Evolutionary conservation across 2,329 filamentous ascomycete genomes (phyloP).

Genomic region (Calonectria henricotiae): DNA sequence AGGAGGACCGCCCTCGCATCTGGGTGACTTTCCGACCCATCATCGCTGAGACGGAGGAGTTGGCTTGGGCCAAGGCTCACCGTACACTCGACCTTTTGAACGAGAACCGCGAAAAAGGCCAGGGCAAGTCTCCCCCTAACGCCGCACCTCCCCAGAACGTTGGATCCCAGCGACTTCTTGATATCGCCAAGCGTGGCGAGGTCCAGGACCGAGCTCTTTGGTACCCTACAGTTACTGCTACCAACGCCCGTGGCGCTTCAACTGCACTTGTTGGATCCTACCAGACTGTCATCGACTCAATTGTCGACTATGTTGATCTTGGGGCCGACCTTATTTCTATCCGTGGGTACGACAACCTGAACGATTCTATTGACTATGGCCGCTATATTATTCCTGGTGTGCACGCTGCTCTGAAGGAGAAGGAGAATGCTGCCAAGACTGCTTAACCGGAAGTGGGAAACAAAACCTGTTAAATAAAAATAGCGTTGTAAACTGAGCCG

Average conservation of each 20-base stretch:
- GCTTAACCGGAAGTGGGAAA: neutral
- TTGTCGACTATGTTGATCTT: slow-evolving; percentile 72
- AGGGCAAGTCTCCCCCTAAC: slow-evolving; percentile 49
- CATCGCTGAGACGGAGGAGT: slow-evolving; percentile 73
- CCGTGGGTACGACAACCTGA: slow-evolving; percentile 74
- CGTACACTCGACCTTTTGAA: slow-evolving; percentile 69
- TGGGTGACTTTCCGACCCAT: slow-evolving; percentile 79
- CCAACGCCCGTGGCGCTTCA: slow-evolving; percentile 73
- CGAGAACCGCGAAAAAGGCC: slow-evolving; percentile 59
- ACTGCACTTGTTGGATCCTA: slow-evolving; percentile 72
- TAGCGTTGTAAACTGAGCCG: slow-evolving; percentile 5
- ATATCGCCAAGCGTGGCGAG: slow-evolving; percentile 71
- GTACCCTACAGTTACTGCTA: slow-evolving; percentile 76
- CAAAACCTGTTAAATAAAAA: slow-evolving; percentile 15
- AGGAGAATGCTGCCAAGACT: slow-evolving; percentile 42
- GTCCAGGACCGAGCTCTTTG: slow-evolving; percentile 76
- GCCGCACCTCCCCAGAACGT: slow-evolving; percentile 68
- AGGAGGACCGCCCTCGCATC: slow-evolving; percentile 69
- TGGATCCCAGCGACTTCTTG: slow-evolving; percentile 72
- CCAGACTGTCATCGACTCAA: slow-evolving; percentile 69
- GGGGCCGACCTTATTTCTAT: slow-evolving; percentile 74
- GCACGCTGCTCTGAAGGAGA: slow-evolving; percentile 57
- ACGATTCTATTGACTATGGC: slow-evolving; percentile 74
- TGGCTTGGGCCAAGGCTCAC: slow-evolving; percentile 75
- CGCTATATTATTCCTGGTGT: slow-evolving; percentile 70